A percentile compares a stretch with the other conserved stretches of the same genome.
Evolutionary conservation across 1,139 yeast genomes (phyloP).

Genomic region (Scheffersomyces illinoinensis): DNA sequence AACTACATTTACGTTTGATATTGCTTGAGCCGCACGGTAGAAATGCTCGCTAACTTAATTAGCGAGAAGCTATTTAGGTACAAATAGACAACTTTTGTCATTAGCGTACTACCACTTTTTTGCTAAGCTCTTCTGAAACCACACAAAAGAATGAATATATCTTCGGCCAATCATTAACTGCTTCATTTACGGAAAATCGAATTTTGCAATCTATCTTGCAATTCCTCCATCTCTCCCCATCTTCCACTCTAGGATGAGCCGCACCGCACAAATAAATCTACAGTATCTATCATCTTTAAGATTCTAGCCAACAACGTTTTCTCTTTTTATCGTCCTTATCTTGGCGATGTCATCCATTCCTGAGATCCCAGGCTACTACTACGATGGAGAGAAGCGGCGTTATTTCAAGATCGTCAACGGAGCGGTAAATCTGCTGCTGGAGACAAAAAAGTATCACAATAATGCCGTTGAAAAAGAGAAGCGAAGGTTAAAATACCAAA

Average conservation of each 20-base stretch:
- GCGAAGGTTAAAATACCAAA: constrained; percentile 20
- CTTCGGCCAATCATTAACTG: no score
- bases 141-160: no score
- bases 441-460: constrained; percentile 29
- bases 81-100: no score
- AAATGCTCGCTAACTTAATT: no score
- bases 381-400: constrained; percentile 39
- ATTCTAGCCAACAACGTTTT: background rate
- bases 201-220: background rate
- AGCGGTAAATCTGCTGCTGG: constrained; percentile 9
- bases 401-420: constrained; percentile 51
- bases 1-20: background rate
- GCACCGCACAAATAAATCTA: constrained; percentile 1
- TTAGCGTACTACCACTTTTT: background rate
- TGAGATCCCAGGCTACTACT: constrained; percentile 49
- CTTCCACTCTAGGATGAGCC: background rate
- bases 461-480: constrained; percentile 31
- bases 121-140: background rate
- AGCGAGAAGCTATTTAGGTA: background rate
- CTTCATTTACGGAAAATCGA: background rate
- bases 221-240: background rate
- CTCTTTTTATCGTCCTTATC: background rate
- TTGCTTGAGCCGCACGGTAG: background rate
- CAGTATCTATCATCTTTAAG: constrained; percentile 1
- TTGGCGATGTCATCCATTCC: constrained; percentile 4